These are phyloP conservation scores for Candida berthetii DNA, from an alignment of 805 yeast genomes.

Conservation along the genomic window DNA sequence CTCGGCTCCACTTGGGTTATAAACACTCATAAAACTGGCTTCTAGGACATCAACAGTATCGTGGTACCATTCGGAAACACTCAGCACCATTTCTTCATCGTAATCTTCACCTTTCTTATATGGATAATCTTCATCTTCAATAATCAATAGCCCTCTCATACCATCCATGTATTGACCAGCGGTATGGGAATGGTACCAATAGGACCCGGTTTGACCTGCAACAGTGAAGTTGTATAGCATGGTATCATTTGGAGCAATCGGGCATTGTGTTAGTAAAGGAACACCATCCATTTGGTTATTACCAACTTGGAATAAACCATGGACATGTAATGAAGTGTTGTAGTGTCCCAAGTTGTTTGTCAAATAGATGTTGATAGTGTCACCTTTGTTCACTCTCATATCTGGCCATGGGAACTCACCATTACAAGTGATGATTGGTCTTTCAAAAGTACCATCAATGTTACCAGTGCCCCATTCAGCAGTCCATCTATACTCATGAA, in stretches of 20 bases:
- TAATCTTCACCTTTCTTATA: conserved; percentile 43
- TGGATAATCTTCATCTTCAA: conserved; percentile 57
- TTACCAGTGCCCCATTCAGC: conserved; percentile 49
- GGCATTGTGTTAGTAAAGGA: conserved; percentile 82
- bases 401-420: conserved; percentile 80
- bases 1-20: conserved; percentile 97
- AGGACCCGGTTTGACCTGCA: conserved; percentile 75
- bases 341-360: conserved; percentile 64
- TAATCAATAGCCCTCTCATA: conserved; percentile 71
- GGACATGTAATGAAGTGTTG: conserved; percentile 85
- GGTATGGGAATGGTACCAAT: conserved; percentile 97
- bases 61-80: conserved; percentile 88
- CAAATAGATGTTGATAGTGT: conserved; percentile 64
- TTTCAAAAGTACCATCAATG: conserved; percentile 31
- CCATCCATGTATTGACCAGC: conserved; percentile 93
- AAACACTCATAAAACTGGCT: conserved; percentile 55
- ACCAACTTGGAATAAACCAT: conserved; percentile 77
- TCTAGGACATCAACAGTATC: conserved; percentile 39
- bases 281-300: conserved; percentile 91
- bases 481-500: conserved; percentile 60
- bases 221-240: conserved; percentile 85
- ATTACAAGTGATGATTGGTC: conserved; percentile 38
- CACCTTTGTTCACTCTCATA: conserved; percentile 71
- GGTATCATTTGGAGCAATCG: conserved; percentile 71
- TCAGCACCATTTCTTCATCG: conserved; percentile 70